Evolutionary conservation across 176 grass and related monocot genomes (phyloP).

Genomic region (Triticum timopheevii): DNA sequence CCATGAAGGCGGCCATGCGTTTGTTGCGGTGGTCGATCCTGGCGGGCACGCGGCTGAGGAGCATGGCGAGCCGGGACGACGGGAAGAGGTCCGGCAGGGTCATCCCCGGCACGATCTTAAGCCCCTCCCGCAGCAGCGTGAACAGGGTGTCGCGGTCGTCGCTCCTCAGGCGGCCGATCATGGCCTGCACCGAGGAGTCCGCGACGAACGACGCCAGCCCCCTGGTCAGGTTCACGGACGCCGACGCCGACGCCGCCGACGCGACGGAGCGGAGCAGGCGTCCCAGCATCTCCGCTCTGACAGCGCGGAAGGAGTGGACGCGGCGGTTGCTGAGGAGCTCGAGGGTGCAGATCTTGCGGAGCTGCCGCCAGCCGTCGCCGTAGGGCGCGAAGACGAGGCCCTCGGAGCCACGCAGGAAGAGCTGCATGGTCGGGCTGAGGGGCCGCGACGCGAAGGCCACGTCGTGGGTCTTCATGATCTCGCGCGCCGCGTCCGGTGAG

Average conservation of each 20-base stretch:
- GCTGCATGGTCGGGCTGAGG: neutral
- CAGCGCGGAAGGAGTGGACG: neutral
- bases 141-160: neutral
- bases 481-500: neutral
- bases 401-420: neutral
- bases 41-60: neutral
- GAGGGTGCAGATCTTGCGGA: slow-evolving; percentile 33
- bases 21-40: neutral
- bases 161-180: neutral
- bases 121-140: neutral
- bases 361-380: slow-evolving; percentile 18
- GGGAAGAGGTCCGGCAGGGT: neutral
- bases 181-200: neutral
- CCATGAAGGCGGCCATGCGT: neutral
- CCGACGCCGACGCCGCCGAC: neutral
- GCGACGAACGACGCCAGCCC: neutral
- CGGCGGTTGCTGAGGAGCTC: slow-evolving; percentile 27
- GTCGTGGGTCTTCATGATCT: neutral
- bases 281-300: neutral
- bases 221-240: neutral
- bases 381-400: slow-evolving; percentile 14
- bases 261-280: neutral
- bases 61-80: neutral
- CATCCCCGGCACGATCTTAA: neutral
- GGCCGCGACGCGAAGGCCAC: neutral